A percentile compares a stretch with the other conserved stretches of the same genome.
Conservation (phyloP, 805 yeast genomes). For the Limtongia smithiae region DNA sequence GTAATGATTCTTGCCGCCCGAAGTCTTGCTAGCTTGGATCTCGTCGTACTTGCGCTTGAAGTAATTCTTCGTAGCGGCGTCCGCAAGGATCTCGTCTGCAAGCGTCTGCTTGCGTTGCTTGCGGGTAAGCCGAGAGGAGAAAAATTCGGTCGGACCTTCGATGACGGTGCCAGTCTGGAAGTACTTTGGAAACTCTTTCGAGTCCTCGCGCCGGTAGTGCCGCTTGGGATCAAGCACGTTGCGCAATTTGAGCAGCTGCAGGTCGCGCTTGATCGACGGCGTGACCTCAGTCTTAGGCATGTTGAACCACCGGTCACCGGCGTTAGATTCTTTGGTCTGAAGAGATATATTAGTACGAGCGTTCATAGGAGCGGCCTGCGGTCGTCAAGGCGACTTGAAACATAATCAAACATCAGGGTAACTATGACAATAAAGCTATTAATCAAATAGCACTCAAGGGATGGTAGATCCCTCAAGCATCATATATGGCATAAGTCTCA, state of each 20-base stretch:
- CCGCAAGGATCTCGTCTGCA: slow-evolving; percentile 78
- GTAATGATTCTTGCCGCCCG: slow-evolving; percentile 66
- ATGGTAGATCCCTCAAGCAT: slow-evolving; percentile 22
- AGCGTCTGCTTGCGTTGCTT: slow-evolving; percentile 74
- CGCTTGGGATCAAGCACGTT: slow-evolving; percentile 92
- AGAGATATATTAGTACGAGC: no score
- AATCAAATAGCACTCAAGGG: slow-evolving; percentile 17
- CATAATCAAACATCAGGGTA: slow-evolving; percentile 32
- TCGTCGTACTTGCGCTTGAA: slow-evolving; percentile 81
- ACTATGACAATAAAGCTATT: slow-evolving; percentile 29
- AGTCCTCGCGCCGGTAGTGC: slow-evolving; percentile 61
- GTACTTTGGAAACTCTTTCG: slow-evolving; percentile 59
- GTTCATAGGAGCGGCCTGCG: no score
- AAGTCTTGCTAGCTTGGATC: slow-evolving; percentile 60
- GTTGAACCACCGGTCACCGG: slow-evolving; percentile 73
- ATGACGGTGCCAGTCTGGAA: slow-evolving; percentile 88
- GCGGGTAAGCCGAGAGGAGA: slow-evolving; percentile 59
- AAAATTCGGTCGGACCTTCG: slow-evolving; percentile 77
- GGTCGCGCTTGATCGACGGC: slow-evolving; percentile 67
- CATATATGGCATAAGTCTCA: slow-evolving; percentile 20
- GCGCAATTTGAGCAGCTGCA: slow-evolving; percentile 76
- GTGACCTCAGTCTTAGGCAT: slow-evolving; percentile 76
- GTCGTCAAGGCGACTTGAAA: no score
- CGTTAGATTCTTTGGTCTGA: slow-evolving; percentile 36
- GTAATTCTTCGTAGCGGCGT: slow-evolving; percentile 63